Percentiles rank a stretch among this genome's conserved stretches.
These are phyloP conservation scores for Pythium aristosporum DNA, from an alignment of 352 stramenopile genomes.

Conservation along the genomic window DNA sequence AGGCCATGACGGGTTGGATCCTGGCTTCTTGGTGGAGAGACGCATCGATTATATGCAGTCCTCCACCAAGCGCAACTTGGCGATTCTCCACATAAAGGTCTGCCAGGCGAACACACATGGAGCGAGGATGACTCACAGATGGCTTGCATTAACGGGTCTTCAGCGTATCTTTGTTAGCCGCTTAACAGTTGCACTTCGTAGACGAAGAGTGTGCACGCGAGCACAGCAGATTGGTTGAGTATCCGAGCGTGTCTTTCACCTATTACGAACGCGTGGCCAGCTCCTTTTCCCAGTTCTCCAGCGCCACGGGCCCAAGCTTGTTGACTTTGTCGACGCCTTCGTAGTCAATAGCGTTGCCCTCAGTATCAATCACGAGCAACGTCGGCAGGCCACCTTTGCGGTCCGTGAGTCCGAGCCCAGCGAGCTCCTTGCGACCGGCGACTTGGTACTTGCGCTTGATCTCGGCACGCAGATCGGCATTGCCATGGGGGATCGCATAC, in stretches of 20 bases:
- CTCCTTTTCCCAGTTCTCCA: slow-evolving; percentile 15
- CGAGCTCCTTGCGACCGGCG: slow-evolving; percentile 31
- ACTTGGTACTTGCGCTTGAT: slow-evolving; percentile 39
- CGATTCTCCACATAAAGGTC: too few species aligned
- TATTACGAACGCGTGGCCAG: neutral
- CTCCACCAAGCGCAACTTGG: too few species aligned
- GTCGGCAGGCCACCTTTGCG: slow-evolving; percentile 33
- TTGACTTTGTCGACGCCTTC: slow-evolving; percentile 32
- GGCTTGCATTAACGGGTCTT: too few species aligned
- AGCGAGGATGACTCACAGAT: too few species aligned
- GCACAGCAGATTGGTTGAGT: too few species aligned
- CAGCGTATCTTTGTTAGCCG: too few species aligned
- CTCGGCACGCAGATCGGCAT: slow-evolving; percentile 26
- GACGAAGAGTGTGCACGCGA: too few species aligned
- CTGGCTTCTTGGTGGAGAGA: too few species aligned
- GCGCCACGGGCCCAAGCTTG: slow-evolving; percentile 6
- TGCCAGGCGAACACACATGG: too few species aligned
- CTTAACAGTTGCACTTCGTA: too few species aligned
- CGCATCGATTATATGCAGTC: too few species aligned
- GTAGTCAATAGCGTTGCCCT: slow-evolving; percentile 30
- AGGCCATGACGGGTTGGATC: too few species aligned
- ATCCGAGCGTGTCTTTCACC: neutral
- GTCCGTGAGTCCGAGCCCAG: slow-evolving; percentile 26
- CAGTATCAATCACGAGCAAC: slow-evolving; percentile 27
- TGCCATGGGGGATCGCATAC: slow-evolving; percentile 51